Conservation (phyloP, 345 rosid genomes). For the Cochlearia excelsa region DNA sequence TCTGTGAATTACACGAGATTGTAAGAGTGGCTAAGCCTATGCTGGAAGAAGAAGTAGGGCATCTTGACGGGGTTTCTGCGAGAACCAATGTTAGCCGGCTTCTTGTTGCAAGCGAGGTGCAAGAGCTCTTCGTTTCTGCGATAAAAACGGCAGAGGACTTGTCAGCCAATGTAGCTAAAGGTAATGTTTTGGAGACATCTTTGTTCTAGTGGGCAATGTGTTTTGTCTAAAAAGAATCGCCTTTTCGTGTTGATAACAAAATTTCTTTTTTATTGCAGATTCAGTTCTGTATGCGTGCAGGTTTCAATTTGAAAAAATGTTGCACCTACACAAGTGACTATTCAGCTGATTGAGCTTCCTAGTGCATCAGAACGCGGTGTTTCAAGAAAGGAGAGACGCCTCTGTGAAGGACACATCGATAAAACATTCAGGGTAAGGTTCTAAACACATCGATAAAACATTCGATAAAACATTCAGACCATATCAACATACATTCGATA, state of each 20-base stretch:
- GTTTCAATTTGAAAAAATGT: slow-evolving; percentile 78
- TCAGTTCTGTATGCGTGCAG: slow-evolving; percentile 57
- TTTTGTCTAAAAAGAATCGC: neutral
- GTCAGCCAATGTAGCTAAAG: slow-evolving; percentile 50
- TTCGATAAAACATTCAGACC: too few species aligned
- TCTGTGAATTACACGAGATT: slow-evolving; percentile 63
- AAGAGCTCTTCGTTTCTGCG: slow-evolving; percentile 71
- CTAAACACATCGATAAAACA: slow-evolving; percentile 39
- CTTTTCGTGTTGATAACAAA: neutral
- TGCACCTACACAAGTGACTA: slow-evolving; percentile 51
- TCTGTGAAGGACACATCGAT: slow-evolving; percentile 64
- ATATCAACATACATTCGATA: too few species aligned
- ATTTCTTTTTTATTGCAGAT: slow-evolving; percentile 20
- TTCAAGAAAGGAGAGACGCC: slow-evolving; percentile 64
- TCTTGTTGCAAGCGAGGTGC: slow-evolving; percentile 66
- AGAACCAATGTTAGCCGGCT: slow-evolving; percentile 88
- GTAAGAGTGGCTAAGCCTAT: slow-evolving; percentile 65
- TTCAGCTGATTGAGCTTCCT: slow-evolving; percentile 65
- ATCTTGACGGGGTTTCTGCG: slow-evolving; percentile 61
- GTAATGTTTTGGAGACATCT: slow-evolving; percentile 37
- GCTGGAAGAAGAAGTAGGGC: slow-evolving; percentile 82
- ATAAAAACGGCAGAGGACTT: slow-evolving; percentile 63
- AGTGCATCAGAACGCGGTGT: slow-evolving; percentile 51
- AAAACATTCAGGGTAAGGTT: slow-evolving; percentile 79
- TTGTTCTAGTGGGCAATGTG: neutral